Conservation (phyloP, 257 asterid genomes). For the Jasminum sambac region DNA sequence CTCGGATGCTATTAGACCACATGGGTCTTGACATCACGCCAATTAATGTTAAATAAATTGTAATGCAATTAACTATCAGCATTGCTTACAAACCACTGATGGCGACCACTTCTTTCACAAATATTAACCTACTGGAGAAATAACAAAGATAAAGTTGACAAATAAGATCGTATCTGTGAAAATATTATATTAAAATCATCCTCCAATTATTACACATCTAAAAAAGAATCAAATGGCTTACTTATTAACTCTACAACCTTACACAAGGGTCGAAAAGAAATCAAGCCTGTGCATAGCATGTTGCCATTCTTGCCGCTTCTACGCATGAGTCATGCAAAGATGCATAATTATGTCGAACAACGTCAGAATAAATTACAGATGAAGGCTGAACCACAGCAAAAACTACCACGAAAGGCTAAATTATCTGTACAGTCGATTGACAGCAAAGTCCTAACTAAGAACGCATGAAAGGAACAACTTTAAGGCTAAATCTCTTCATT, state of each 20-base stretch:
- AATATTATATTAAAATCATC: too few species aligned
- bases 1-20: too few species aligned
- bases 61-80: too few species aligned
- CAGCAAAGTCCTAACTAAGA: conserved; percentile 22
- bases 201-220: too few species aligned
- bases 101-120: too few species aligned
- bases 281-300: neutral
- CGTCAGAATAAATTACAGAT: neutral
- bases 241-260: neutral
- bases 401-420: neutral
- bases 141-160: too few species aligned
- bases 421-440: conserved; percentile 29
- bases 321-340: neutral
- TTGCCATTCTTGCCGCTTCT: conserved; percentile 9
- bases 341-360: neutral
- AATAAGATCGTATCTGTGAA: too few species aligned
- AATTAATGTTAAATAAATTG: too few species aligned
- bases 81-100: too few species aligned
- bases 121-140: too few species aligned
- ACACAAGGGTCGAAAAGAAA: neutral
- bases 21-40: too few species aligned
- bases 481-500: conserved; percentile 18
- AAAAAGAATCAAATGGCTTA: neutral
- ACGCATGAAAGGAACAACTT: neutral
- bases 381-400: neutral